phyloP scores from a whole-genome alignment of 371 early-diverging fungal species.

The Nosema muscidifuracis region DNA sequence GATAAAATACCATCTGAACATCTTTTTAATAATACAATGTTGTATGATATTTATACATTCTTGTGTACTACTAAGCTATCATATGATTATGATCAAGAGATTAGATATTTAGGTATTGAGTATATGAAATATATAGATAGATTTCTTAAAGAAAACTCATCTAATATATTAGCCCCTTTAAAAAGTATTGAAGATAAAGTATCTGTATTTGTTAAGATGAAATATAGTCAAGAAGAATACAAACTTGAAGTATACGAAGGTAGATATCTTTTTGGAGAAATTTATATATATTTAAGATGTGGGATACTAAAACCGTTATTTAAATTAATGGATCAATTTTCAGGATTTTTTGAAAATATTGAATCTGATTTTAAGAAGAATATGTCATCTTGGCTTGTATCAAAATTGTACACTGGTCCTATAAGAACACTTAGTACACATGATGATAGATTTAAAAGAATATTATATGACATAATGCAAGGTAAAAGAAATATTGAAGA shows the following conservation, averaged over 20 bases:
- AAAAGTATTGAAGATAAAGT: constrained; percentile 27
- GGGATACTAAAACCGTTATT: constrained; percentile 23
- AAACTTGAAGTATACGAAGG: constrained; percentile 54
- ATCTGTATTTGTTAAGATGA: constrained; percentile 45
- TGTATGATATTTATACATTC: constrained; percentile 49
- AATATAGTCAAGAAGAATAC: constrained; percentile 45
- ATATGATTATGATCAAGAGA: constrained; percentile 33
- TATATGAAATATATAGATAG: constrained; percentile 47
- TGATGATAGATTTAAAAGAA: constrained; percentile 54
- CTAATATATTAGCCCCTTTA: not conserved
- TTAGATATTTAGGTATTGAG: constrained; percentile 31
- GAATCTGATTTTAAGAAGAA: constrained; percentile 25
- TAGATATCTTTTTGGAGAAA: constrained; percentile 56
- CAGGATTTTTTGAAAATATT: constrained; percentile 41
- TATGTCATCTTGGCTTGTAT: constrained; percentile 18
- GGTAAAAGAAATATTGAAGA: constrained; percentile 18
- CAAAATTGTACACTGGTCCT: constrained; percentile 3
- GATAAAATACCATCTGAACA: not conserved
- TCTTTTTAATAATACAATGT: constrained; percentile 39
- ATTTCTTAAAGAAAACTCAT: constrained; percentile 42
- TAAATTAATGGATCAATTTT: constrained; percentile 32
- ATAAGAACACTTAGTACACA: not conserved
- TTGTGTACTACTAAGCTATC: constrained; percentile 12
- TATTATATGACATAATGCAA: constrained; percentile 36
- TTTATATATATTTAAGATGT: constrained; percentile 49